Evolutionary conservation across 805 yeast species (phyloP).

Genomic region (Kluyveromyces dobzhanskii): DNA sequence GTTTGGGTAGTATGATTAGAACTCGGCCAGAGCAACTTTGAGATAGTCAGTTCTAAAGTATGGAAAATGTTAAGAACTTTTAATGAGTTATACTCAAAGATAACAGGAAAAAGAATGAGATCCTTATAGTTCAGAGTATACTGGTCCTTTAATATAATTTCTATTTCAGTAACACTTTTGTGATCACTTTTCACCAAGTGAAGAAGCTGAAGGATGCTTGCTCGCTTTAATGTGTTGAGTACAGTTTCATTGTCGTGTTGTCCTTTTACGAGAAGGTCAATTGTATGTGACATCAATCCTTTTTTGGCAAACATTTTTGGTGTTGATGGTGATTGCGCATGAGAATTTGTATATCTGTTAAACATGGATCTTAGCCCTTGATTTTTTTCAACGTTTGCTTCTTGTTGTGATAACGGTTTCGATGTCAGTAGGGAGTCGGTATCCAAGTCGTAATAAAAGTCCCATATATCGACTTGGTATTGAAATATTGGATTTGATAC

Average conservation of each 20-base stretch:
- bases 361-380: constrained; percentile 12
- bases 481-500: constrained; percentile 61
- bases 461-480: constrained; percentile 47
- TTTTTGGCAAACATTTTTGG: constrained; percentile 3
- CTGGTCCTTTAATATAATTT: constrained; percentile 24
- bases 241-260: constrained; percentile 26
- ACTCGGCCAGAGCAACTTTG: not conserved
- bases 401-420: not conserved
- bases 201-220: constrained; percentile 28
- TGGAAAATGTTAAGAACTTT: constrained; percentile 11
- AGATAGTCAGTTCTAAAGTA: constrained; percentile 2
- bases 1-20: not conserved
- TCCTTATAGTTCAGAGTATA: constrained; percentile 27
- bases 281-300: constrained; percentile 14
- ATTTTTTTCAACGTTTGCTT: not conserved
- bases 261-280: constrained; percentile 13
- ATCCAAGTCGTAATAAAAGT: constrained; percentile 54
- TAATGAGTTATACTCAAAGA: constrained; percentile 18
- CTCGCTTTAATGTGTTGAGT: constrained; percentile 22
- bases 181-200: constrained; percentile 15
- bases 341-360: constrained; percentile 13
- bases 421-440: constrained; percentile 20
- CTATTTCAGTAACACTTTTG: constrained; percentile 9
- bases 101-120: constrained; percentile 26
- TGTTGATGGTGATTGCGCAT: constrained; percentile 8